Evolutionary conservation across 208 protist species (phyloP).

Genomic region (Wallacemonas sp.): DNA sequence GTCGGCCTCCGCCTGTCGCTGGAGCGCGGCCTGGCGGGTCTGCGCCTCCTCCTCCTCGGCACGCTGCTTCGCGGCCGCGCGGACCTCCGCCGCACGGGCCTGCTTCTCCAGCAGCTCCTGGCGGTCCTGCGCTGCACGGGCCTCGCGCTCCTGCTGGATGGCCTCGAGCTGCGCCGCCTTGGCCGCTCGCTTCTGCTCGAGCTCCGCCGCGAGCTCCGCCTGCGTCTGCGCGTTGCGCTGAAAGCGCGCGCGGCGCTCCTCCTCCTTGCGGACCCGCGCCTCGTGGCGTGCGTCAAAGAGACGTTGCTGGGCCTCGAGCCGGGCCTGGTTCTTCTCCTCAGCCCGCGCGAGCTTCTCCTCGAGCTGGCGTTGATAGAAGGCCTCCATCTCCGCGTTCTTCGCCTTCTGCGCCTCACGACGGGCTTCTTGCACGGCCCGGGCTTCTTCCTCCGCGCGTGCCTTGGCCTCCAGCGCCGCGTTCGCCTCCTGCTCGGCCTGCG

Average conservation of each 20-base stretch:
- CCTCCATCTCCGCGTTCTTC: constrained; percentile 54
- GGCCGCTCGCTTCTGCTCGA: constrained; percentile 44
- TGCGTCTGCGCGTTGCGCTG: constrained; percentile 46
- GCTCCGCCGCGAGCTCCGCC: constrained; percentile 36
- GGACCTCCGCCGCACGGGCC: constrained; percentile 41
- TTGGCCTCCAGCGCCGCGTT: constrained; percentile 33
- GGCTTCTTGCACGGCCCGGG: constrained; percentile 39
- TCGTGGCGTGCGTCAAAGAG: constrained; percentile 31
- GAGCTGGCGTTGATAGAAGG: constrained; percentile 41
- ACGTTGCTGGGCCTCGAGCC: constrained; percentile 50
- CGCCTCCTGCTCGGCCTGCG: constrained; percentile 56
- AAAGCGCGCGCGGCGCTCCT: constrained; percentile 60
- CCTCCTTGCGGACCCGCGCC: constrained; percentile 40
- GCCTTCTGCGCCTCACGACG: constrained; percentile 49
- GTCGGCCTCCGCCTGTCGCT: constrained; percentile 60
- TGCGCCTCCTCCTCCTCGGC: constrained; percentile 52
- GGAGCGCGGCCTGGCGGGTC: constrained; percentile 42
- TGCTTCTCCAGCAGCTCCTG: constrained; percentile 41
- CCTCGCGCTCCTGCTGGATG: constrained; percentile 34
- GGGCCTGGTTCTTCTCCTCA: constrained; percentile 49
- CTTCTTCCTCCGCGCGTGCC: constrained; percentile 36
- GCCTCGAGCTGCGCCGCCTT: constrained; percentile 59
- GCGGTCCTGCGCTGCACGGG: constrained; percentile 41
- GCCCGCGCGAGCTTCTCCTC: constrained; percentile 50
- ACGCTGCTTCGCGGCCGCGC: constrained; percentile 48